phyloP scores from a whole-genome alignment of 768 basidiomycete species.

The Pleurotus tuber-regium region DNA sequence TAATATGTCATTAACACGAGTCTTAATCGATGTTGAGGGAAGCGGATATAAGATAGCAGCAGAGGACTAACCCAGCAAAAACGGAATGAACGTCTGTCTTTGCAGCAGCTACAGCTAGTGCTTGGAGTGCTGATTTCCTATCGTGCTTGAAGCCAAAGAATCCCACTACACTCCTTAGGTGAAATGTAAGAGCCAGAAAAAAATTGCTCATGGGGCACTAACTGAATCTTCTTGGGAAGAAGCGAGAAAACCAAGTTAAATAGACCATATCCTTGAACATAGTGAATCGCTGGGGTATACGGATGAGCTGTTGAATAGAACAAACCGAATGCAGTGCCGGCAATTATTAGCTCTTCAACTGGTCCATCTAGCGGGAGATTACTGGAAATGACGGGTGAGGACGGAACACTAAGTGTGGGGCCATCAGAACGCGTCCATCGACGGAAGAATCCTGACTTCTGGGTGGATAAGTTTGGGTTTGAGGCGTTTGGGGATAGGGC shows the following conservation, averaged over 20 bases:
- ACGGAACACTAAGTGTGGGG: constrained; percentile 19
- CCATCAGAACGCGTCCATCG: constrained; percentile 30
- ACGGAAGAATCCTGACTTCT: constrained; percentile 32
- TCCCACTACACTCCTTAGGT: constrained; percentile 60
- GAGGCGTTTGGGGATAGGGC: constrained; percentile 32
- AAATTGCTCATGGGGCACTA: constrained; percentile 17
- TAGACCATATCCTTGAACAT: constrained; percentile 52
- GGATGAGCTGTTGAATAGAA: constrained; percentile 22
- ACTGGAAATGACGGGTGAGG: constrained; percentile 11
- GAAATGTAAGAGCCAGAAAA: background rate
- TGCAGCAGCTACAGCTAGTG: constrained; percentile 65
- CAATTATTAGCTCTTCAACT: constrained; percentile 69
- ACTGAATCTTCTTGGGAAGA: constrained; percentile 71
- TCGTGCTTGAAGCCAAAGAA: constrained; percentile 78
- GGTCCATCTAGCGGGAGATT: constrained; percentile 42
- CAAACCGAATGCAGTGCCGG: constrained; percentile 76
- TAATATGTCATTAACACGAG: constrained; percentile 82
- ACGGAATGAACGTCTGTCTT: constrained; percentile 71
- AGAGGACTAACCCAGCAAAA: constrained; percentile 62
- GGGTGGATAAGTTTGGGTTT: constrained; percentile 22
- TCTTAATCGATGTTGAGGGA: constrained; percentile 27
- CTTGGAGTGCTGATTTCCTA: constrained; percentile 61
- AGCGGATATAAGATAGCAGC: background rate
- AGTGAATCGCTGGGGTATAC: too few species aligned
- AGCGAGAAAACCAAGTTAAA: constrained; percentile 82